A percentile compares a stretch with the other conserved stretches of the same genome.
Conservation (phyloP, 805 yeast species). For the Suhomyces kilbournensis region DNA sequence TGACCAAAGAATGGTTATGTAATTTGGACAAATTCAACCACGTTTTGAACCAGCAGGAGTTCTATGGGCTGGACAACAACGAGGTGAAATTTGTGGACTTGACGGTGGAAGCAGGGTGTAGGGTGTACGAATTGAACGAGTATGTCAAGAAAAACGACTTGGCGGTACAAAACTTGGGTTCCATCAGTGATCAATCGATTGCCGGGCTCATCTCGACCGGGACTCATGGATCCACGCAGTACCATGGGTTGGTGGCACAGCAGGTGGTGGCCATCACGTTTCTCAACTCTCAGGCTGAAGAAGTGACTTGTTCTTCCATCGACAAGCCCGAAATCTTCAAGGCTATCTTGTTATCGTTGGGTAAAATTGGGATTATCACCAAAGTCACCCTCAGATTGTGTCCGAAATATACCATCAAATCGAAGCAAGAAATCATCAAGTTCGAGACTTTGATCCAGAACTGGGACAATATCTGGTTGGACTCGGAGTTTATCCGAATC, state of each 20-base stretch:
- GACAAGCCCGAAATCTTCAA: slow-evolving; percentile 65
- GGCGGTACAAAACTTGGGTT: slow-evolving; percentile 88
- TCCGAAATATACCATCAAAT: slow-evolving; percentile 77
- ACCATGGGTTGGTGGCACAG: slow-evolving; percentile 85
- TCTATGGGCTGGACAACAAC: slow-evolving; percentile 38
- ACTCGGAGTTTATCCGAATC: slow-evolving; percentile 84
- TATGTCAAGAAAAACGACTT: slow-evolving; percentile 59
- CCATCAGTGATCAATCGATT: slow-evolving; percentile 87
- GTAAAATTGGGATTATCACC: slow-evolving; percentile 87
- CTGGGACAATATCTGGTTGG: slow-evolving; percentile 82
- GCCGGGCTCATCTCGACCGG: slow-evolving; percentile 98
- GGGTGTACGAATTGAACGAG: slow-evolving; percentile 72
- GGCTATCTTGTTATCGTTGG: slow-evolving; percentile 82
- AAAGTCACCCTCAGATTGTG: slow-evolving; percentile 81
- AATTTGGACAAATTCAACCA: slow-evolving; percentile 72
- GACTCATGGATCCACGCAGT: slow-evolving; percentile 93
- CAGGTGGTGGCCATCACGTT: slow-evolving; percentile 78
- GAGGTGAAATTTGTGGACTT: slow-evolving; percentile 76
- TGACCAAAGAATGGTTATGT: slow-evolving; percentile 85
- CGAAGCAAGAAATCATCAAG: slow-evolving; percentile 76
- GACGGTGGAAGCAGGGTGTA: slow-evolving; percentile 90
- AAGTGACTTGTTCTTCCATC: slow-evolving; percentile 61
- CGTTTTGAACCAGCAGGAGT: slow-evolving; percentile 48
- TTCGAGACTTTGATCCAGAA: slow-evolving; percentile 67
- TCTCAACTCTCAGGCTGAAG: slow-evolving; percentile 72